Evolutionary conservation across 192 early-diverging fungal species (phyloP), one percentile per base, ranked within the genome.

Genomic region (Coemansia reversa): DNA sequence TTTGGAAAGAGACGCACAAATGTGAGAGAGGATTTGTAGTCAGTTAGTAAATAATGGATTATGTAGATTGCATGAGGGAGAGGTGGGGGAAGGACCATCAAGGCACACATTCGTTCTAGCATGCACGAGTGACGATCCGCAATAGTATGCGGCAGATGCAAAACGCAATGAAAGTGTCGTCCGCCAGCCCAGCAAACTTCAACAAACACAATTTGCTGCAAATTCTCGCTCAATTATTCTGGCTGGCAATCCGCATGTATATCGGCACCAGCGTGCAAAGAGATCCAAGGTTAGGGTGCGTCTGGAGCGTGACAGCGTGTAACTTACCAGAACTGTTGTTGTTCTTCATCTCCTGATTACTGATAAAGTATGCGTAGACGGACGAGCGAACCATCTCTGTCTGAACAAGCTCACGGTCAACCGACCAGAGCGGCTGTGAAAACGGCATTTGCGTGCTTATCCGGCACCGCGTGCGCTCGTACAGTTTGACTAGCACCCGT

Each of bases 331-430:
- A 60, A 20, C 24, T 33, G 25, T 33, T 48, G 54, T 52, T 62
- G 55, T 58, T 65, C 39, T 61, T 25, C 32, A 68, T 35, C 5
- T 74, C 72, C 27, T 27, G 27, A 58, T 74, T 68, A 35, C 67
- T 68, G 49, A 80, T 25, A 27, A 80, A 80, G 55, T 71, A 80
- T 72, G 66, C 71, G 68, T 74, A 80, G n/a, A 80, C 77, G 14
- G 77, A 65, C 7, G 77, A 67, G 35, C 77, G 68, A 49, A 80
- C 72, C 19, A 67, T 22, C 53, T 70, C 65, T 57, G 58, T 58
- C 9, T 60, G 42, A 11, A 55, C 72, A 35, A 80, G 55, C 45
- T 74, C 65, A 27, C 69, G 68, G 29, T 80, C 77, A 30, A 45
- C 58, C 7, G 77, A 71, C 77, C 77, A 80, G 33, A 63, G 33